These are phyloP conservation scores for Salix koriyanagi DNA, from an alignment of 345 rosid species.

Conservation along the genomic window DNA sequence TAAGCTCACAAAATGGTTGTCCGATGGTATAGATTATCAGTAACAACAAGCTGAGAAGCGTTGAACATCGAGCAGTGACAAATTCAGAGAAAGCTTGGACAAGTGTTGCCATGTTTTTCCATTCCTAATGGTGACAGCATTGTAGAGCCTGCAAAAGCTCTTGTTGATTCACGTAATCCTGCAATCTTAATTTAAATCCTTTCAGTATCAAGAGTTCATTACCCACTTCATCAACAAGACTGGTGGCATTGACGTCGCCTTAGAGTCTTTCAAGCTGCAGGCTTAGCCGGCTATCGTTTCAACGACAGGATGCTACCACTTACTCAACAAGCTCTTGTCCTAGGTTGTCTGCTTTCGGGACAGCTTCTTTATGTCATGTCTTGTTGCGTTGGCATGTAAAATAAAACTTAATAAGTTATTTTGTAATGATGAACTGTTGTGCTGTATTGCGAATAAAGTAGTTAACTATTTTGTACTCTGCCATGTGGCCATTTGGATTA, in stretches of 20 bases:
- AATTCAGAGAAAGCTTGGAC: slow-evolving; percentile 18
- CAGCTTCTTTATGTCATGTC: too few relatives aligned
- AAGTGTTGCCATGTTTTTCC: slow-evolving; percentile 17
- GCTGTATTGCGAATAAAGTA: too few relatives aligned
- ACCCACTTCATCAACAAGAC: background rate
- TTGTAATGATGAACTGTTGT: too few relatives aligned
- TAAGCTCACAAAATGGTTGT: background rate
- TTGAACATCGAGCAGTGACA: slow-evolving; percentile 32
- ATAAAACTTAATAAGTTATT: too few relatives aligned
- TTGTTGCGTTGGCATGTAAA: too few relatives aligned
- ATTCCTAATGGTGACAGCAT: background rate
- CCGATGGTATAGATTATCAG: slow-evolving; percentile 18
- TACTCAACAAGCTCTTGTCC: too few relatives aligned
- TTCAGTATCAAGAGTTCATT: slow-evolving; percentile 13
- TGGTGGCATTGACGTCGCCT: background rate
- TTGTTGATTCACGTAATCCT: slow-evolving; percentile 7
- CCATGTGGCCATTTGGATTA: too few relatives aligned
- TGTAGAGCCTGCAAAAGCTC: slow-evolving; percentile 18
- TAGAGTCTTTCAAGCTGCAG: slow-evolving; percentile 10
- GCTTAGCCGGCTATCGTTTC: background rate
- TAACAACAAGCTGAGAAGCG: slow-evolving; percentile 29
- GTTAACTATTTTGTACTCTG: too few relatives aligned
- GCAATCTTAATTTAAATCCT: slow-evolving; percentile 14
- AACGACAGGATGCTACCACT: too few relatives aligned
- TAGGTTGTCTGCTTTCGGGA: too few relatives aligned